These are phyloP conservation scores for Clavaria fumosa DNA, from an alignment of 768 basidiomycete genomes.

Conservation along the genomic window DNA sequence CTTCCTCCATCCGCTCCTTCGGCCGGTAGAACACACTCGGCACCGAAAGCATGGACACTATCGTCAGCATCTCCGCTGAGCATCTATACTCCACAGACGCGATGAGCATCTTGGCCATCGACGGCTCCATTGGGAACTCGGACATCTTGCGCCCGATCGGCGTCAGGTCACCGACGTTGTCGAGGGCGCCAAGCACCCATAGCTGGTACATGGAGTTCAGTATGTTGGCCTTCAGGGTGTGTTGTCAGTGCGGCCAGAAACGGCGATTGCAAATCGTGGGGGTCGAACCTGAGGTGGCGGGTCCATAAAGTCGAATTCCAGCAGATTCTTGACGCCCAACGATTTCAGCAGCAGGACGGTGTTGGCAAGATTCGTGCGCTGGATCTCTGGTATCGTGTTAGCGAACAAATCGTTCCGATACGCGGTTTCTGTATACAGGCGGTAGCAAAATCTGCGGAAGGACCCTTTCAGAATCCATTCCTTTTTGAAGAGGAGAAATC, in stretches of 20 bases:
- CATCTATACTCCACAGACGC: slow-evolving; percentile 88
- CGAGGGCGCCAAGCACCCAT: slow-evolving; percentile 95
- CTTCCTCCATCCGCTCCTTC: slow-evolving; percentile 94
- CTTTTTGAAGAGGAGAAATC: neutral
- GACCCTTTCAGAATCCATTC: slow-evolving; percentile 6
- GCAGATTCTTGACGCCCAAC: slow-evolving; percentile 87
- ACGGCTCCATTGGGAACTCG: slow-evolving; percentile 98
- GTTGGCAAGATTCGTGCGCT: slow-evolving; percentile 93
- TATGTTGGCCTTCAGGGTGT: slow-evolving; percentile 61
- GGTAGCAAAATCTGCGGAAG: slow-evolving; percentile 73
- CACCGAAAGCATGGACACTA: slow-evolving; percentile 97
- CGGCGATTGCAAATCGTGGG: neutral
- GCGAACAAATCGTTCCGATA: slow-evolving; percentile 91
- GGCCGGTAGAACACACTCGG: slow-evolving; percentile 97
- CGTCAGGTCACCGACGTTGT: slow-evolving; percentile 96
- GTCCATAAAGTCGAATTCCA: slow-evolving; percentile 99
- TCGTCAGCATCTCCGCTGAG: slow-evolving; percentile 92
- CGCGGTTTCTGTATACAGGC: slow-evolving; percentile 93
- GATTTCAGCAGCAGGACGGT: slow-evolving; percentile 92
- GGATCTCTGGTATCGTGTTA: slow-evolving; percentile 96
- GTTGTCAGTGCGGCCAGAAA: neutral
- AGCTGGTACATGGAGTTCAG: slow-evolving; percentile 99
- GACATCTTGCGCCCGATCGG: slow-evolving; percentile 92
- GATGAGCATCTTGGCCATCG: slow-evolving; percentile 98
- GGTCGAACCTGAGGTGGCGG: slow-evolving; percentile 95